These are phyloP conservation scores for Moringa oleifera DNA, from an alignment of 345 rosid species.

Conservation along the genomic window DNA sequence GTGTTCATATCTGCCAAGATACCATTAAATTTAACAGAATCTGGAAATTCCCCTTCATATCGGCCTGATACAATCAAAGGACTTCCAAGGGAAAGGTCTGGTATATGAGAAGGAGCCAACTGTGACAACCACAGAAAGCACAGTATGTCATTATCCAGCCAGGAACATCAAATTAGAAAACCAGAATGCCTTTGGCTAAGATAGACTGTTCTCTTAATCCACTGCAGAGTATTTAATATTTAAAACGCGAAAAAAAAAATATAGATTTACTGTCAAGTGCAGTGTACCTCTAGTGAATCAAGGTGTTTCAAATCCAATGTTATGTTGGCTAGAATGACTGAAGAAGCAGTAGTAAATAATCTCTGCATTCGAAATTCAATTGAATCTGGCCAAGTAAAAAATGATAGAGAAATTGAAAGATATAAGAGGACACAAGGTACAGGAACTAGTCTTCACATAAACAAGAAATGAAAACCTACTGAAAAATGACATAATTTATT, in stretches of 20 bases:
- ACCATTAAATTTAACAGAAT: slow-evolving; percentile 50
- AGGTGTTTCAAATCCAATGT: slow-evolving; percentile 42
- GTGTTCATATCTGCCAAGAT: slow-evolving; percentile 51
- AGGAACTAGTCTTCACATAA: no score
- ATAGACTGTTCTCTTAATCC: not conserved
- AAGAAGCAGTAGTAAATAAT: slow-evolving; percentile 47
- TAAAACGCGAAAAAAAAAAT: not conserved
- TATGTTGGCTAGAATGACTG: slow-evolving; percentile 51
- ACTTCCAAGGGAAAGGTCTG: slow-evolving; percentile 59
- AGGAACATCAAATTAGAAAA: not conserved
- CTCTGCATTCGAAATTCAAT: slow-evolving; percentile 52
- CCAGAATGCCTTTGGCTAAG: not conserved
- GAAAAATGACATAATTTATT: not conserved
- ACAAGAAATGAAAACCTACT: not conserved
- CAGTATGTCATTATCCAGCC: slow-evolving; percentile 9
- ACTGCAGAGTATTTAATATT: not conserved
- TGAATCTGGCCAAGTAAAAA: slow-evolving; percentile 47
- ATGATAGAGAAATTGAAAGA: slow-evolving; percentile 4
- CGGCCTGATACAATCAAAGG: slow-evolving; percentile 70
- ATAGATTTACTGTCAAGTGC: slow-evolving; percentile 2
- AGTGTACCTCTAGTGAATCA: slow-evolving; percentile 65
- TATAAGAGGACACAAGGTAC: not conserved
- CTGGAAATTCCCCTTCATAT: slow-evolving; percentile 62
- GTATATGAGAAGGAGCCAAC: slow-evolving; percentile 51
- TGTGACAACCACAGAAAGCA: slow-evolving; percentile 27